Conservation (phyloP, 495 filamentous ascomycete genomes). For the Aspergillus cavernicola region DNA sequence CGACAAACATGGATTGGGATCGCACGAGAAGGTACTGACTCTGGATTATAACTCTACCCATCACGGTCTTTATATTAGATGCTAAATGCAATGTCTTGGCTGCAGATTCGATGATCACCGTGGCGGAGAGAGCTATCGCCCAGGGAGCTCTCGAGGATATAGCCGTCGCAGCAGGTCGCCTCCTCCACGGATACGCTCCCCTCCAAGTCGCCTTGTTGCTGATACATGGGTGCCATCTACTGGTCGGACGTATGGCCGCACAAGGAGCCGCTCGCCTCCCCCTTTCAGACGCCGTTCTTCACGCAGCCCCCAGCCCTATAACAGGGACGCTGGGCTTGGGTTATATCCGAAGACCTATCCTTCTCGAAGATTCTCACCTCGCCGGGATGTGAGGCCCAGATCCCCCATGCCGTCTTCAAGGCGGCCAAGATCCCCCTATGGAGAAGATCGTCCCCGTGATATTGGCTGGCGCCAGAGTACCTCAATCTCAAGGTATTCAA, state of each 20-base stretch:
- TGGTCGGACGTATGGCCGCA: slow-evolving; percentile 32
- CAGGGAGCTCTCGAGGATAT: slow-evolving; percentile 38
- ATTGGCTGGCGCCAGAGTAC: slow-evolving; percentile 30
- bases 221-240: slow-evolving; percentile 49
- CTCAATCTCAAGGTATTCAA: slow-evolving; percentile 30
- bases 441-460: slow-evolving; percentile 32
- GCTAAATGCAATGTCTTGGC: not conserved
- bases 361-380: slow-evolving; percentile 44
- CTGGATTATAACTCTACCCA: not conserved
- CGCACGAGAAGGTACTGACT: slow-evolving; percentile 47
- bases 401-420: slow-evolving; percentile 39
- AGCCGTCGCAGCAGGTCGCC: slow-evolving; percentile 39
- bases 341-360: slow-evolving; percentile 38
- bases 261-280: slow-evolving; percentile 43
- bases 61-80: not conserved
- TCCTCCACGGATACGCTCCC: slow-evolving; percentile 35
- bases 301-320: slow-evolving; percentile 42
- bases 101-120: slow-evolving; percentile 50
- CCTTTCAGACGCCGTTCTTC: slow-evolving; percentile 45
- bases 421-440: slow-evolving; percentile 45
- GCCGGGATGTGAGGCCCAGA: slow-evolving; percentile 42
- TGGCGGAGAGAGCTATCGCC: slow-evolving; percentile 53
- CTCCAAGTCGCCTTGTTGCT: slow-evolving; percentile 32
- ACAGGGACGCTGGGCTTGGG: slow-evolving; percentile 31
- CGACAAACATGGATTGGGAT: slow-evolving; percentile 44